Base-by-base conservation (phyloP, 371 early-diverging fungal species). In the Mucor piriformis region DNA sequence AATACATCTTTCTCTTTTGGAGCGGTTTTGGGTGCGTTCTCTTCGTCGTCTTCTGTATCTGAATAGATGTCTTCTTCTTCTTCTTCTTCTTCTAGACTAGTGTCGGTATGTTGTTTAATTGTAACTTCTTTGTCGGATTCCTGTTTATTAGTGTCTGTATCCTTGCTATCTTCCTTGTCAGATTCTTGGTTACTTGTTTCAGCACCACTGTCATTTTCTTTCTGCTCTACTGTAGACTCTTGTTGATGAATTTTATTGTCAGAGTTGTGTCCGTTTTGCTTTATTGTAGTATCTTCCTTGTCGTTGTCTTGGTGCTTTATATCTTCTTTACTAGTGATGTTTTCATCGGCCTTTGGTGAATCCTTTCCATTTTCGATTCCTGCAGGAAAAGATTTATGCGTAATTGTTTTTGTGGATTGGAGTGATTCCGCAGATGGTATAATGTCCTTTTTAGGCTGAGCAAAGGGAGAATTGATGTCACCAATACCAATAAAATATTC, bases 401-500 rank as follows among this genome's bases (percentile, higher is more conserved):
- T 18, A 20, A 18, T 20, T 6, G n/a, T 8, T 42, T 42, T 18
- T 8, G 42, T n/a, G n/a, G n/a, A n/a, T n/a, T n/a, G 8, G 20
- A 46, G 46, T 3, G 25, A 2, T 46, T 46, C 46, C 23, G 46
- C 25, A 15, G 46, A 24, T 16, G 46, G 46, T 24, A 46, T 46
- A 46, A 46, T 46, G 24, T 46, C 46, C 25, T 46, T 46, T 23
- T 46, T 46, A 5, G 46, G 46, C 12, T 46, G 46, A 23, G 46
- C 46, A 46, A 46, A 46, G 24, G 74, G 77, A n/a, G 85, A 92
- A 67, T 98, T 97, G 64, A 98, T 97, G 66, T 98, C 98, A 15
- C 97, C 98, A 59, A 89, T 91, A 24, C 95, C 95, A 10, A 86
- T 76, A 73, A 97, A 98, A 69, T 95, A 98, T 54, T 88, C 88